Base-by-base conservation (phyloP, 371 early-diverging fungal species). In the Apophysomyces ossiformis region DNA sequence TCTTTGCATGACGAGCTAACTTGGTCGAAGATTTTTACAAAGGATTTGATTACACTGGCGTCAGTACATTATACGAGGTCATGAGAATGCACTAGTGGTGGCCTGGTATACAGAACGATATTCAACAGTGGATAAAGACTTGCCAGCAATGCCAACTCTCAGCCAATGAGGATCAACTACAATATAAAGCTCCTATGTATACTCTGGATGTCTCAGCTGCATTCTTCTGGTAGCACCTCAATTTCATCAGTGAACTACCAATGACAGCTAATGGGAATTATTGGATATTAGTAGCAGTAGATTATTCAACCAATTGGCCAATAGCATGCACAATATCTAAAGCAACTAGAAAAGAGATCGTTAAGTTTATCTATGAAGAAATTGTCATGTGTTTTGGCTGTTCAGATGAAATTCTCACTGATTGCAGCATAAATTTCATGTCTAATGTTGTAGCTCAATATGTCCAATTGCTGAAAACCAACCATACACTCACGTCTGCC, bases 301-400 rank as follows among this genome's bases (percentile, higher is more conserved):
- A 85, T 39, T 73, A 73, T 57, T 43, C 43, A 8, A 80, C 79
- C 0, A 77, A 69, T 56, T 82, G 82, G 82, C 65, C 70, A 0
- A 60, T 73, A n/a, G 75, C 76, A 0, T 50, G 66, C 5, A 76
- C 81, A 0, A 60, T 79, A 5, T 74, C 76, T 50, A 67, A 61
- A 4, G 76, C 78, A 2, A 63, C 70, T 6, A 68, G 67, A 43
- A 66, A 73, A 37, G 71, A 70, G 0, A 67, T 81, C 26, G 77
- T 75, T 1, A 45, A 70, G 1, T 79, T 79, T 35, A 39, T 82
- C 5, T 72, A 75, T 57, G 63, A 75, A 45, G 69, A 72, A 13
- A 66, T 78, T 37, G 69, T 72, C 21, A 46, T 67, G 43, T 62
- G 36, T 15, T 37, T 2, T 41, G 41, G 41, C 41, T 41, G 59